Conservation (phyloP, 2,329 filamentous ascomycete species). For the Rhynchosporium graminicola region DNA sequence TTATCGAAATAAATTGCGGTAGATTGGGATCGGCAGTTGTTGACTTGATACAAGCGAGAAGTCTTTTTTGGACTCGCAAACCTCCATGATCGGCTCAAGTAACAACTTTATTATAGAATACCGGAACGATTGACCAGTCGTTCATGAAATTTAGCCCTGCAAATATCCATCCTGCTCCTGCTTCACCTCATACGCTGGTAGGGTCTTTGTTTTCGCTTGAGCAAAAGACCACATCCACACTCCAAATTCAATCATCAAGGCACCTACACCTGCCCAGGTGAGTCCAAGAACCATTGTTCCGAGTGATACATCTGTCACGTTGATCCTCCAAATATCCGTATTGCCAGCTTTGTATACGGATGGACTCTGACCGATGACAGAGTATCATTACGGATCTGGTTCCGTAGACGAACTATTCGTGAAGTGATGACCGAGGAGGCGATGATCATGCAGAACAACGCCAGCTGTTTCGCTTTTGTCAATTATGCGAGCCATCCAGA, state of each 20-base stretch:
- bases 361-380: neutral
- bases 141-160: neutral
- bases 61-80: neutral
- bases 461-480: neutral
- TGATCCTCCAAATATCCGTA: neutral
- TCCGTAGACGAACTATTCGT: constrained; percentile 10
- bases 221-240: constrained; percentile 8
- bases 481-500: neutral
- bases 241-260: constrained; percentile 6
- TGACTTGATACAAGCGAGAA: neutral
- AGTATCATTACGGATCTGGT: constrained; percentile 13
- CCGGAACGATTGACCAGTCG: neutral
- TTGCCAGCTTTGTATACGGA: neutral
- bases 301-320: neutral
- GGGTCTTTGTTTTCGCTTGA: neutral
- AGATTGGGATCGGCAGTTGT: neutral
- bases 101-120: neutral
- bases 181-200: neutral
- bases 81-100: neutral
- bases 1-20: no score
- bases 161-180: neutral
- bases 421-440: constrained; percentile 11
- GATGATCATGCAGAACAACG: constrained; percentile 11
- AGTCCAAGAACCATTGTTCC: constrained; percentile 4
- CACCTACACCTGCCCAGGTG: constrained; percentile 9